Conservation (phyloP, 108 stramenopile genomes). For the Mediolabrus comicus region DNA sequence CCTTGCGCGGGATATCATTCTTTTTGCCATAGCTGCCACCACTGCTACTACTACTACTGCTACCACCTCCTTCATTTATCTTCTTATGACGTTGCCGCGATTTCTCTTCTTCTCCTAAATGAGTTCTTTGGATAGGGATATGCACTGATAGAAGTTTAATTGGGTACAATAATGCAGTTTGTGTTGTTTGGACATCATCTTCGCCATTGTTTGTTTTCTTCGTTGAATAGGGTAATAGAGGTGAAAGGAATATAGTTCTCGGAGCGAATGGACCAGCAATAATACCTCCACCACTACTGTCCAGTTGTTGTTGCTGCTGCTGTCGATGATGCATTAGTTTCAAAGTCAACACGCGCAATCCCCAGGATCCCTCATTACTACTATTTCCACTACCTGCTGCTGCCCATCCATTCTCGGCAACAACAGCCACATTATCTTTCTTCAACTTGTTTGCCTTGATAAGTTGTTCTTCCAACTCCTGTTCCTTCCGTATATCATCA, state of each 20-base stretch:
- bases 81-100: conserved; percentile 41
- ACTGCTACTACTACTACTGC: conserved; percentile 8
- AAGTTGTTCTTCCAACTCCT: not conserved
- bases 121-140: conserved; percentile 37
- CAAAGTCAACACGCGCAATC: conserved; percentile 63
- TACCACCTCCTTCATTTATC: not conserved
- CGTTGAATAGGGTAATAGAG: conserved; percentile 9
- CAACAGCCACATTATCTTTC: conserved; percentile 5
- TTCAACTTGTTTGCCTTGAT: conserved; percentile 5
- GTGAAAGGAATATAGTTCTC: conserved; percentile 51
- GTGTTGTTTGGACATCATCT: conserved; percentile 5
- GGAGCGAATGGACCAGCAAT: conserved; percentile 65
- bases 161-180: conserved; percentile 9
- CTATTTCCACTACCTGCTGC: too few relatives aligned
- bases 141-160: conserved; percentile 33
- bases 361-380: conserved; percentile 41
- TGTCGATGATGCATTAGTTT: conserved; percentile 57
- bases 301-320: conserved; percentile 20
- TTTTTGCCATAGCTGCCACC: conserved; percentile 40
- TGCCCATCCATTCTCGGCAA: conserved; percentile 7
- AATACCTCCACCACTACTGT: conserved; percentile 13
- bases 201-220: conserved; percentile 2
- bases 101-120: conserved; percentile 46
- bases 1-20: conserved; percentile 25
- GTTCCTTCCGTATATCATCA: conserved; percentile 15